Base-by-base conservation (phyloP, 2,329 filamentous ascomycete species). In the Macrophomina pseudophaseolina region DNA sequence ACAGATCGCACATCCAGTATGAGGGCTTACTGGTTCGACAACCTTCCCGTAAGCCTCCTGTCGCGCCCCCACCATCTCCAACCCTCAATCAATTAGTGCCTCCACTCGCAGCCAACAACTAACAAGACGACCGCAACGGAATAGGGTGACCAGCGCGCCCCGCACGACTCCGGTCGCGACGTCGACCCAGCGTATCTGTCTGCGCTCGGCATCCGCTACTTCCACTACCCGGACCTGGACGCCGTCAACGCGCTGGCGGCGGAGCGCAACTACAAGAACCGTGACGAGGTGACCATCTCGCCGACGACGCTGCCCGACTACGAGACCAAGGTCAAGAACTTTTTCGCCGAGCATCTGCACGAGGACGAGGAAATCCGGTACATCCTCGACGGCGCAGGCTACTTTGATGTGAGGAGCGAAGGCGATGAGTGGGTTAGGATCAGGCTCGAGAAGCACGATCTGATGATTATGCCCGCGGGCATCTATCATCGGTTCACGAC, bases 341-440 rank as follows among this genome's bases (percentile, higher is more conserved):
- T 99, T 83, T 99, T 98, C 83, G 79, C 91, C 73, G 95, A 99
- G 84, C 95, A 99, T 79, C 80, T 99, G 73, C 95, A 99, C 77
- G 95, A 99, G 82, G 95, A 99, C 72, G 95, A 99, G 82, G 95
- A 99, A 85, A 99, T 99, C 71, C 86, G 95, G 56, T 99, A 97
- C 75, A 94, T 99, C 71, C 85, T 93, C 38, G 94, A 90, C 68
- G 95, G 95, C 0, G 86, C 87, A 65, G 95, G 95, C 0, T 99
- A 91, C 79, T 99, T 99, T 76, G 95, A 99, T 80, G 94, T 99
- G 3, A 85, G 95, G 58, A 90, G 88, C 74, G 84, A 91, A 78
- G 87, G 86, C 23, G 94, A 98, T 75, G 88, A 91, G 71, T 99
- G 95, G 95, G 88, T 99, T 67, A 85, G 95, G 67, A 93, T 99